Evolutionary conservation across 2,329 filamentous ascomycete species (phyloP), one percentile per base, ranked within the genome.

Genomic region (Sclerotinia minor): DNA sequence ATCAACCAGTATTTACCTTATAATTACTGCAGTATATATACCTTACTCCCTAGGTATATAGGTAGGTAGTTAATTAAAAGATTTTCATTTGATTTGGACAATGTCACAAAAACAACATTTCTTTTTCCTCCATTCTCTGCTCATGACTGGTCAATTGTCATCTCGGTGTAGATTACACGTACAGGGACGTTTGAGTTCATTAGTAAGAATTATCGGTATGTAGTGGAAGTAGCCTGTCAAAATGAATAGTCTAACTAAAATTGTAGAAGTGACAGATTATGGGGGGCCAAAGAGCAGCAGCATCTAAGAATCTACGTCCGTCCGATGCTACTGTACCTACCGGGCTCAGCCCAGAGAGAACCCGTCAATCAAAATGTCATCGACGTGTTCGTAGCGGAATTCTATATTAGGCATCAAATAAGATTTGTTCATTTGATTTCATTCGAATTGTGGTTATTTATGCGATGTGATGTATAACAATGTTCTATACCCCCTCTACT

Each of bases 211-310:
- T 7, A 21, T 57, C n/a, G 35, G 38, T 49, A n/a, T n/a, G n/a
- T n/a, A 38, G 35, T 65, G 52, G 41, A 49, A 49, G 38, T 57
- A 38, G 52, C 24, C 21, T 58, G 29, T 26, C 6, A 38, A 6
- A 13, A 19, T 49, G 50, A 26, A 21, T 57, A 26, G 15, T 32
- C 19, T 29, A 26, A 58, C 29, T 54, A 24, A 15, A 47, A 47
- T 41, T 65, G 29, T 38, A 21, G 21, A 49, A 49, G 44, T 32
- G 44, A 6, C 26, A 47, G 26, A 17, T 41, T 44, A 17, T 15
- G 32, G 35, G 54, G 54, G 54, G 54, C 54, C 54, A 58, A 57
- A 57, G 35, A 21, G 5, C 29, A 29, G n/a, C n/a, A 35, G 32
- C 53, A 38, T 55, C 13, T n/a, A n/a, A n/a, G n/a, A n/a, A n/a